phyloP scores from a whole-genome alignment of 2,329 filamentous ascomycete species.

The Xenosphaeropsis pyriputrescens region DNA sequence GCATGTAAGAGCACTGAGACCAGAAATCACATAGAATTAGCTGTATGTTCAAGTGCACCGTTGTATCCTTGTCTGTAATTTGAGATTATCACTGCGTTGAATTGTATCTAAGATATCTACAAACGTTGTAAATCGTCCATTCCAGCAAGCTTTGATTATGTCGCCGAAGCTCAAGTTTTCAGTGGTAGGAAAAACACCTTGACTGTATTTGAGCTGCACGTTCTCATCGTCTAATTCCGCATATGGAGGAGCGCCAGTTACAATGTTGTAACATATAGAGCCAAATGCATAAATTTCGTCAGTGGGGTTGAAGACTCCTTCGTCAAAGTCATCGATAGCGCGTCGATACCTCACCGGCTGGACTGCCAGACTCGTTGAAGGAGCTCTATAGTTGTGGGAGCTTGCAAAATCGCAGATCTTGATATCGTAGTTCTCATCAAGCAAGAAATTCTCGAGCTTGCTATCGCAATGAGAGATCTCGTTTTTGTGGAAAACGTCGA shows the following conservation, averaged over 20 bases:
- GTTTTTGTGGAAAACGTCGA: not conserved
- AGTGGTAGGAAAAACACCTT: not conserved
- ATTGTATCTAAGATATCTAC: not conserved
- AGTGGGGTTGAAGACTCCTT: not conserved
- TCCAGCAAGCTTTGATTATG: not conserved
- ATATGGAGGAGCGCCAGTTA: not conserved
- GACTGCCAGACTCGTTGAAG: not conserved
- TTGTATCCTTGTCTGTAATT: too few species aligned
- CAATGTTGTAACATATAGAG: slow-evolving; percentile 1
- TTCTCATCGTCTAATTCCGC: slow-evolving; percentile 1
- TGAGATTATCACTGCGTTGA: not conserved
- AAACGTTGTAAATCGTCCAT: not conserved
- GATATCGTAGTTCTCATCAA: not conserved
- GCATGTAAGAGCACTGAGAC: not conserved
- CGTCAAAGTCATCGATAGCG: not conserved
- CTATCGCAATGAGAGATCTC: not conserved
- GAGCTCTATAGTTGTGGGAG: slow-evolving; percentile 1
- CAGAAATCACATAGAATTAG: too few species aligned
- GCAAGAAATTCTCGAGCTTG: not conserved
- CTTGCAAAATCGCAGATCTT: slow-evolving; percentile 1
- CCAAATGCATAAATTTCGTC: slow-evolving; percentile 1
- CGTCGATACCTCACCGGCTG: slow-evolving; percentile 1
- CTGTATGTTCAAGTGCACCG: too few species aligned
- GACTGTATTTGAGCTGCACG: not conserved
- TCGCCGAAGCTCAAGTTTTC: not conserved